These are phyloP conservation scores for Phialocephala subalpina DNA, from an alignment of 2,329 filamentous ascomycete genomes.

Conservation along the genomic window DNA sequence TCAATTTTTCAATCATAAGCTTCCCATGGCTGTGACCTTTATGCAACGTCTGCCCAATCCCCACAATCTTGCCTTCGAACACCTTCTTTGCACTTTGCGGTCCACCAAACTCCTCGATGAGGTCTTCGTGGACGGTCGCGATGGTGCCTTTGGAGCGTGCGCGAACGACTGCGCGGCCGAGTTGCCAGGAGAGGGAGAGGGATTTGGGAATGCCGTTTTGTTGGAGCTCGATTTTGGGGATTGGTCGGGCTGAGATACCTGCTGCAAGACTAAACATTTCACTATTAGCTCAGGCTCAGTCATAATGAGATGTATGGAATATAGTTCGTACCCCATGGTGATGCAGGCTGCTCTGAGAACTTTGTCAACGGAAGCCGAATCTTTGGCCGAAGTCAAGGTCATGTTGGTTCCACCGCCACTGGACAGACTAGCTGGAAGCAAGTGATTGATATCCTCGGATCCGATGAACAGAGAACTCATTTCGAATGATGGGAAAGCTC, in stretches of 20 bases:
- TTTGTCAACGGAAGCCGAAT: constrained; percentile 15
- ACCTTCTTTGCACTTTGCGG: constrained; percentile 2
- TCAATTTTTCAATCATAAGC: constrained; percentile 16
- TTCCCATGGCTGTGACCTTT: constrained; percentile 19
- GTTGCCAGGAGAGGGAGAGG: constrained; percentile 15
- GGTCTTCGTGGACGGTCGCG: not conserved
- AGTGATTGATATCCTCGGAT: constrained; percentile 16
- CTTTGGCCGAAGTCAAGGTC: constrained; percentile 15
- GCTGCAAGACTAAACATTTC: constrained; percentile 8
- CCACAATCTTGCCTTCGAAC: constrained; percentile 18
- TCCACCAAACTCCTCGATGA: constrained; percentile 17
- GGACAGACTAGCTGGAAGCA: constrained; percentile 12
- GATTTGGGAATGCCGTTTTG: constrained; percentile 15
- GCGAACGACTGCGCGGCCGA: constrained; percentile 8
- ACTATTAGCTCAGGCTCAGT: not conserved
- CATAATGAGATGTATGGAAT: not conserved
- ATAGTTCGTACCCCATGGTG: constrained; percentile 12
- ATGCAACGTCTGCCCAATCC: not conserved
- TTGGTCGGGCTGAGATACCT: constrained; percentile 16
- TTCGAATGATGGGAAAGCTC: constrained; percentile 17
- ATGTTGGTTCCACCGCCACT: constrained; percentile 14
- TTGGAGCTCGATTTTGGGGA: constrained; percentile 14
- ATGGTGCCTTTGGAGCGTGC: constrained; percentile 5
- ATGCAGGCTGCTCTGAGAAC: constrained; percentile 15
- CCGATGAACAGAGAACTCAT: constrained; percentile 18